Evolutionary conservation across 768 basidiomycete species (phyloP).

Genomic region (Fibroporia radiculosa): DNA sequence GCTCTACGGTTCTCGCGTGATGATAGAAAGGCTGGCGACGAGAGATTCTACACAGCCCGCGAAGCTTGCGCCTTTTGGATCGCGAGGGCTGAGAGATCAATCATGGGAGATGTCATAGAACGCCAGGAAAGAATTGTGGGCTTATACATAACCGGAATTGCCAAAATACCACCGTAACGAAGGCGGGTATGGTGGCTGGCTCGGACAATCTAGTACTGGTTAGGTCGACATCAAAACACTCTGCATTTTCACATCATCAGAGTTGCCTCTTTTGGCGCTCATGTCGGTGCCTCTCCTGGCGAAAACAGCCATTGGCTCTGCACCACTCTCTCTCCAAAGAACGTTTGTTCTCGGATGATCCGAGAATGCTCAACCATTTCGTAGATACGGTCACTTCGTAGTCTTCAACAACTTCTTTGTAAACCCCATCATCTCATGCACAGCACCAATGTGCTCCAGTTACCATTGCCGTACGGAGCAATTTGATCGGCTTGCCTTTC

Average conservation of each 20-base stretch:
- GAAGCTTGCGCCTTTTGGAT: neutral
- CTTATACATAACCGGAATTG: neutral
- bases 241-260: conserved; percentile 3
- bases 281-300: no score
- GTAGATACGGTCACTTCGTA: no score
- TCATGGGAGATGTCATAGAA: conserved; percentile 1
- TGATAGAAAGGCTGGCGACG: neutral
- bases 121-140: neutral
- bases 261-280: neutral
- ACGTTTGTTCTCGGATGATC: no score
- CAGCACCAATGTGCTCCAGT: no score
- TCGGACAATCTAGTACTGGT: neutral
- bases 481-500: no score
- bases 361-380: no score
- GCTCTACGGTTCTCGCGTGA: neutral
- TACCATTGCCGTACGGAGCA: no score
- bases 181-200: neutral
- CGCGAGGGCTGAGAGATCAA: conserved; percentile 3
- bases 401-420: no score
- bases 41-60: conserved; percentile 2
- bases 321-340: no score
- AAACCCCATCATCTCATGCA: no score
- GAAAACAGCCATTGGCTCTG: no score
- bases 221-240: conserved; percentile 4
- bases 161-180: neutral